Evolutionary conservation across 164 flowering plant species (phyloP), one percentile per base, ranked within the genome.

Genomic region (Annona cherimola): DNA sequence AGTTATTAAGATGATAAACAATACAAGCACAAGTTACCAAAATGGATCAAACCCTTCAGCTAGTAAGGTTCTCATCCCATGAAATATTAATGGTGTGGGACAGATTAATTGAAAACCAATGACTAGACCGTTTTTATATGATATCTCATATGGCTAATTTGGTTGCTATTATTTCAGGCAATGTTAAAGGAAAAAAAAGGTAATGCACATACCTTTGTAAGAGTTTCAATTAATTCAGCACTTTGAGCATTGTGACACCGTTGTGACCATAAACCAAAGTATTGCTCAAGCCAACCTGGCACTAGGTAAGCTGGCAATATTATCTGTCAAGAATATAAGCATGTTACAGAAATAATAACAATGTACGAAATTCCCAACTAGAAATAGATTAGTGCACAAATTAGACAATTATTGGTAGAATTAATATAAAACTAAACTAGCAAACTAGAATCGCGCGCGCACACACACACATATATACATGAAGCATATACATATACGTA

Each of bases 151-250:
- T n/a, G 5, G 42, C 70, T 45, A 41, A 12, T 68, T 12, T 68
- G 54, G 60, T 8, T 3, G 11, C 11, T 8, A 68, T 20, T 46
- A 26, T 26, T 12, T 68, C 16, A 5, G 5, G n/a, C n/a, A 42
- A 65, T 43, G 3, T n/a, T 16, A 42, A 18, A 45, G 43, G 60
- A 2, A 66, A 50, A 45, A 26, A 26, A 45, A 57, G 41, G 40
- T 55, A 50, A 72, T 40, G 40, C 2, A 26, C 5, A 5, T 84
- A 93, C 99, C 96, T 96, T 92, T 72, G 76, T 89, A 63, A 91
- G 85, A 73, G 82, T 70, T 81, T 96, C 99, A 76, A 96, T 73
- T 1, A 83, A 71, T 81, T 88, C 96, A 61, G 99, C 98, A 86
- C 86, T 88, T 44, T 79, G 65, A 42, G 95, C 93, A 77, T 79